Evolutionary conservation across 108 stramenopile genomes (phyloP), one percentile per base, ranked within the genome.

Genomic region (Craspedostauros australis): DNA sequence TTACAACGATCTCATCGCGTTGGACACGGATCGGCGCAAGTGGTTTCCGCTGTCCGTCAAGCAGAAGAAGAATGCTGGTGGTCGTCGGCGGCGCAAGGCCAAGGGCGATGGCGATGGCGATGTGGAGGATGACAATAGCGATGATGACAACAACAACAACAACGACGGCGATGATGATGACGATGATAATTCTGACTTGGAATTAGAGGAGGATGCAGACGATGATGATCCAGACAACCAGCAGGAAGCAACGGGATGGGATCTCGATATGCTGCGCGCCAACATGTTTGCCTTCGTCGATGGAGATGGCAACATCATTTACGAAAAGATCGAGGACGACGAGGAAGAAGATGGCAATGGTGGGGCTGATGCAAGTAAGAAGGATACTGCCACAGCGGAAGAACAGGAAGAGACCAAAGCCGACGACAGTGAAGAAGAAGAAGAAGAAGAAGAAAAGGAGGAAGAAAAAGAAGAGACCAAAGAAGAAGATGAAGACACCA

Each of bases 251-350:
- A 62, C 41, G 32, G 91, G 85, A 20, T 93, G 91, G 91, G 83
- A 87, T 49, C 31, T 87, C 7, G 81, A 82, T 30, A 80, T 70
- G 62, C 75, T 94, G 5, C 70, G 84, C n/a, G 62, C 75, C 15
- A 86, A 94, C 46, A 88, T 94, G 88, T 88, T 88, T 66, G 80
- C 88, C 0, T 88, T 90, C 56, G 76, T 88, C 20, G 93, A 94
- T 49, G 87, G 77, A 5, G 76, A 88, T 54, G 93, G 93, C 6
- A 94, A 94, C 54, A 60, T 88, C 37, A 82, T 94, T 23, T 86
- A 84, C 28, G 86, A 94, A 66, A 80, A 75, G 44, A 77, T 86
- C 54, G 82, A 82, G 22, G 64, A 76, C 11, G 64, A 66, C 7
- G 66, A 68, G 16, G 59, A 61, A 26, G 57, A 64, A 26, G 59